Evolutionary conservation across 1,284 basidiomycete species (phyloP), one percentile per base, ranked within the genome.

Genomic region (Rhodotorula sp.): DNA sequence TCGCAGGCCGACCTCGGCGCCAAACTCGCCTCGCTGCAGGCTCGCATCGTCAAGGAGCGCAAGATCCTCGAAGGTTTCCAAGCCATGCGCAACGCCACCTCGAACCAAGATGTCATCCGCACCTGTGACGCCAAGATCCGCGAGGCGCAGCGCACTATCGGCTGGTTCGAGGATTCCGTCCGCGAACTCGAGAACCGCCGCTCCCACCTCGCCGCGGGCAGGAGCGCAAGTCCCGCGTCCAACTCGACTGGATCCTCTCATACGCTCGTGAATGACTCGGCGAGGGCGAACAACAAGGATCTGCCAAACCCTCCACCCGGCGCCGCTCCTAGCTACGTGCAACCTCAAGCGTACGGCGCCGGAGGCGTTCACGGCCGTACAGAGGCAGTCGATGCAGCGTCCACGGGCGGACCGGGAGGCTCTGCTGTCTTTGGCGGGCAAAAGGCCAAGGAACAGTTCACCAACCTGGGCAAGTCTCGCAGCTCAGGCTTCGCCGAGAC

Each of bases 11-110:
- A 67, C 49, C 22, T 63, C 30, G 42, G 26, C n/a, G 30, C 55
- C 64, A 94, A 94, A 87, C 93, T 95, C 80, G 88, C 90, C 81
- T 91, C 94, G 82, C 88, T 95, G 79, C 88, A 90, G 82, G 89
- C 87, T 81, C 90, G 91, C 81, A 95, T 95, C 81, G 87, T 90
- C 83, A 93, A 89, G 62, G 92, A 95, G 83, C 90, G 89, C 82
- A 93, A 93, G 85, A 89, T 95, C 80, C 86, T 95, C 77, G 91
- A 95, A 82, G 93, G 89, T 29, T 89, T 89, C 62, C 87, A 90
- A 79, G 85, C 87, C 74, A 85, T 95, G 71, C 86, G 89, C 62
- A 87, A 87, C 79, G 93, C 91, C 6, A 94, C 93, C 49, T 86
- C 83, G 62, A 95, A 95, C 79, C 90, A 87, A 75, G 92, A 95